Evolutionary conservation across 148 eudicot genomes (phyloP), one percentile per base, ranked within the genome.

Genomic region (Cornus florida): DNA sequence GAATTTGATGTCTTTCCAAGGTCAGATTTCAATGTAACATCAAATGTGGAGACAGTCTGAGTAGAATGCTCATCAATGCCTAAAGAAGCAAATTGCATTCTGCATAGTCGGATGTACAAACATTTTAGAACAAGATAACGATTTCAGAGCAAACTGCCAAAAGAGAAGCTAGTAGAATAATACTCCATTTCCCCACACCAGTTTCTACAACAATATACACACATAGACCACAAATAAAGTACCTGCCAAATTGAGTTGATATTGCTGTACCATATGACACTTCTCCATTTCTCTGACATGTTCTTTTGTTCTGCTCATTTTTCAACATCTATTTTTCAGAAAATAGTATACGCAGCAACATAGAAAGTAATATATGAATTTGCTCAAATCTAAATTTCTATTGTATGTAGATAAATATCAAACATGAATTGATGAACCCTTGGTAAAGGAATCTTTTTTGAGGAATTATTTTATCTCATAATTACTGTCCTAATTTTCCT

Each of bases 291-390:
- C 76, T 86, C 71, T 82, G 78, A 86, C 82, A 72, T 65, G 95
- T 83, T 77, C 88, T 85, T 74, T 82, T 88, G 80, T 86, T 90
- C 97, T 93, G 91, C 70, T 69, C 75, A 71, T 73, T 39, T n/a
- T 57, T 56, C 0, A 23, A 75, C 17, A 17, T 48, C 19, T 7
- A 3, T 17, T 62, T 62, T 3, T 20, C 1, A 62, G 24, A 62
- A 62, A 10, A 62, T 62, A 62, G 7, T 17, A 62, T 62, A 19
- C 20, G 23, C 0, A 62, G 66, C 66, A 62, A 57, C 62, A 57
- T 16, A 57, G 19, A 57, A 43, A 57, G 62, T 57, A 19, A 57
- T 19, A 13, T 57, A 43, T 8, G 1, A 9, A 14, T 13, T 57
- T 57, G 62, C 20, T 57, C 62, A 57, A 57, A 57, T 7, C 38